phyloP scores from a whole-genome alignment of 495 filamentous ascomycete species.

The Aspergillus homomorphus region DNA sequence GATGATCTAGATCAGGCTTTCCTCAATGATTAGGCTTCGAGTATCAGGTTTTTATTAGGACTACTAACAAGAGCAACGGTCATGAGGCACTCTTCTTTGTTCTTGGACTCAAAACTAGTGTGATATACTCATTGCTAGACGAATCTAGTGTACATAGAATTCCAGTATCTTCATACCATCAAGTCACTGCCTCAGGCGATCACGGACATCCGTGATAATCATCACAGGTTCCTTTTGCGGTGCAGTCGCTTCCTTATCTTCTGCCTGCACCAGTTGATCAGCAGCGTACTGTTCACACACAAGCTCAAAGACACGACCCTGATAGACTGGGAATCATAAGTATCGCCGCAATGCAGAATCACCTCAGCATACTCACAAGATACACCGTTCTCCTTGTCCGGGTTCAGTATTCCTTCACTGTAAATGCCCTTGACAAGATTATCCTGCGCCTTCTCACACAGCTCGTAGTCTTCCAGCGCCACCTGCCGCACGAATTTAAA shows the following conservation, averaged over 20 bases:
- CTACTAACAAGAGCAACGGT: neutral
- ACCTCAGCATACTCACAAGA: slow-evolving; percentile 37
- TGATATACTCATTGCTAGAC: neutral
- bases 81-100: neutral
- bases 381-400: slow-evolving; percentile 56
- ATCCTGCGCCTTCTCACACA: slow-evolving; percentile 57
- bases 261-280: slow-evolving; percentile 25
- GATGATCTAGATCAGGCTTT: neutral
- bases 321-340: slow-evolving; percentile 43
- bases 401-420: slow-evolving; percentile 57
- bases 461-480: slow-evolving; percentile 57
- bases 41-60: neutral
- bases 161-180: neutral
- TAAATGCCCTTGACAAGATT: slow-evolving; percentile 56
- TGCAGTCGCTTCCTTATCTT: slow-evolving; percentile 10
- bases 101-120: neutral
- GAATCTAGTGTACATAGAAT: too few relatives aligned
- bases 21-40: neutral
- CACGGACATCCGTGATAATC: slow-evolving; percentile 23
- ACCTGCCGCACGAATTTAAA: slow-evolving; percentile 60
- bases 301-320: slow-evolving; percentile 52
- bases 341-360: neutral
- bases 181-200: slow-evolving; percentile 20
- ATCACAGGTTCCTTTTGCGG: slow-evolving; percentile 7
- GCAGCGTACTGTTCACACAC: slow-evolving; percentile 48